A percentile compares a stretch with the other conserved stretches of the same genome.
These are phyloP conservation scores for Drechslera avenae DNA, from an alignment of 2,329 filamentous ascomycete species.

Conservation along the genomic window DNA sequence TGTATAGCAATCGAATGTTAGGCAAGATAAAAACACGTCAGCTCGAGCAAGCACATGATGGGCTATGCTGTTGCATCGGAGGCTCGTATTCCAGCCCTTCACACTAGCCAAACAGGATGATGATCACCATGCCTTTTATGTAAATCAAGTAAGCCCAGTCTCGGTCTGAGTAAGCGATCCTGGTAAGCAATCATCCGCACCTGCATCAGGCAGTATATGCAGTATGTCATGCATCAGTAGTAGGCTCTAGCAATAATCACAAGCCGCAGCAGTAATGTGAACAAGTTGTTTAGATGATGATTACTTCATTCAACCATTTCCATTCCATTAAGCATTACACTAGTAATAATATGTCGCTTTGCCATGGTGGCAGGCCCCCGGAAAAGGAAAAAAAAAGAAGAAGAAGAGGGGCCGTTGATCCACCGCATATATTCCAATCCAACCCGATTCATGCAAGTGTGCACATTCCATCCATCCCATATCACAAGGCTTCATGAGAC, in stretches of 20 bases:
- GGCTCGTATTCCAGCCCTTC: too few species aligned
- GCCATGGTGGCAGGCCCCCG: background rate
- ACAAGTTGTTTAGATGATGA: background rate
- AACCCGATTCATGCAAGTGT: constrained; percentile 2
- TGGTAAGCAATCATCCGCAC: too few species aligned
- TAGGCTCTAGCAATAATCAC: background rate
- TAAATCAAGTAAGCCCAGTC: too few species aligned
- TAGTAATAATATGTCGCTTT: constrained; percentile 32
- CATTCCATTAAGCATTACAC: constrained; percentile 44
- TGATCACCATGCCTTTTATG: too few species aligned
- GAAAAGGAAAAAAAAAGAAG: background rate
- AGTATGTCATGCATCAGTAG: too few species aligned
- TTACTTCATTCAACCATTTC: constrained; percentile 9
- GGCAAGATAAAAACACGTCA: too few species aligned
- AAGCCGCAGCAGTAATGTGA: too few species aligned
- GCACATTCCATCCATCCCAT: constrained; percentile 1
- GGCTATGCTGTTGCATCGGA: too few species aligned
- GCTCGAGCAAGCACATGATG: background rate
- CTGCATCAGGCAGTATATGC: too few species aligned
- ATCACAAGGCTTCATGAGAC: too few species aligned
- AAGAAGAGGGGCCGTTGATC: background rate
- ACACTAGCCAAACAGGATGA: too few species aligned
- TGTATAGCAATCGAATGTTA: background rate
- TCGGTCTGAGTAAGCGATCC: too few species aligned
- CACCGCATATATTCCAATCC: background rate